A percentile compares a stretch with the other conserved stretches of the same genome.
Evolutionary conservation across 2,329 filamentous ascomycete genomes (phyloP).

Genomic region (Aphanocladium album): DNA sequence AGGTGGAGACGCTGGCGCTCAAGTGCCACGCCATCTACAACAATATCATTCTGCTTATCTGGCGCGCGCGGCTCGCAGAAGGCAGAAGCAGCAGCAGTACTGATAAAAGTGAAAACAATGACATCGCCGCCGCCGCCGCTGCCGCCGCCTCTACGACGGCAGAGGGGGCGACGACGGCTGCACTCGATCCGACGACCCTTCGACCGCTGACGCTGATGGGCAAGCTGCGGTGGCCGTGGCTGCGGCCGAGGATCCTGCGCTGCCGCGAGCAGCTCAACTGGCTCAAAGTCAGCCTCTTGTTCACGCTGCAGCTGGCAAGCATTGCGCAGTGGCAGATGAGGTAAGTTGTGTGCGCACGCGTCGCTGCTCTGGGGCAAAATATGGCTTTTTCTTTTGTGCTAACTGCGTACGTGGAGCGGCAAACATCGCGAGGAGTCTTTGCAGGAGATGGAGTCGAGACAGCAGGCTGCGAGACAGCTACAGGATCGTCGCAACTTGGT

Average conservation of each 20-base stretch:
- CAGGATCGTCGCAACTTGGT: not conserved
- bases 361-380: no score
- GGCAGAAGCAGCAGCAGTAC: not conserved
- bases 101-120: no score
- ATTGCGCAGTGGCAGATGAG: constrained; percentile 1
- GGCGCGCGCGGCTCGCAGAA: not conserved
- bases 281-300: constrained; percentile 5
- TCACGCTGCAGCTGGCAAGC: not conserved
- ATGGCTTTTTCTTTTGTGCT: no score
- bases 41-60: not conserved
- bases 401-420: no score
- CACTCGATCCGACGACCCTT: not conserved
- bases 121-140: no score
- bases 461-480: no score
- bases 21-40: constrained; percentile 2
- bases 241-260: not conserved
- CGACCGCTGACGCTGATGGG: not conserved
- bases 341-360: not conserved
- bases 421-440: no score
- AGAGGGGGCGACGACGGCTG: not conserved
- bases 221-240: constrained; percentile 3
- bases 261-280: not conserved
- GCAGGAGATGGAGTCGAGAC: no score
- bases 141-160: no score
- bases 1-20: constrained; percentile 1